Base-by-base conservation (phyloP, 768 basidiomycete genomes). In the Lanmaoa rubissima region DNA sequence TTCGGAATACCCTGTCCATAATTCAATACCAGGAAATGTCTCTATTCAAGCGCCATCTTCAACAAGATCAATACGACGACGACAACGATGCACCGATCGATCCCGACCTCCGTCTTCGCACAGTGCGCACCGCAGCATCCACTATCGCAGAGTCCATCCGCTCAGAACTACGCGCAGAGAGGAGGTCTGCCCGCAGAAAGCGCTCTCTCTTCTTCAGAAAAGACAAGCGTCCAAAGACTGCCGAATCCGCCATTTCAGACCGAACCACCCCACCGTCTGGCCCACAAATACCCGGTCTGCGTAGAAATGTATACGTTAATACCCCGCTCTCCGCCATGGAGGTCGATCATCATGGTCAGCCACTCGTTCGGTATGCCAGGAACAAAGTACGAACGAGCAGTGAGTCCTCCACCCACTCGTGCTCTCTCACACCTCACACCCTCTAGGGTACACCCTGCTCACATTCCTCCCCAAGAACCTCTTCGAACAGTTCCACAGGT, bases 341-440 rank as follows among this genome's bases (percentile, higher is more conserved):
- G 71, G 72, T 88, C 40, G 86, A 88, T 65, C 72, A 76, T 3
- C 67, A 83, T 47, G 92, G 91, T n/a, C 89, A 95, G 55, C 94
- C 92, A 0, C 73, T 81, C 51, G 83, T 75, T 39, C 82, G 84
- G n/a, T 98, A 94, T 73, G 82, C 83, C 32, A 78, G 95, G 65
- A 98, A 97, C 71, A 98, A 97, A 81, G 93, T 98, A 60, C 80
- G 89, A 67, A 97, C 95, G 40, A 90, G 88, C 62, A 96, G 92
- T 94, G 72, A 75, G 90, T 84, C 13, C 41, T 21, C 39, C 48
- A 31, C 28, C 28, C 4, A 3, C 28, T 32, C 24, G 10, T 36
- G 1, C 36, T 8, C 28, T 26, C n/a, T 26, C 46, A 0, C 36
- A 8, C 21, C 60, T 58, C 59, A 49, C 41, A 36, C 2, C 8